These are phyloP conservation scores for Rhizoctonia solani DNA, from an alignment of 1,284 basidiomycete genomes.

Conservation along the genomic window DNA sequence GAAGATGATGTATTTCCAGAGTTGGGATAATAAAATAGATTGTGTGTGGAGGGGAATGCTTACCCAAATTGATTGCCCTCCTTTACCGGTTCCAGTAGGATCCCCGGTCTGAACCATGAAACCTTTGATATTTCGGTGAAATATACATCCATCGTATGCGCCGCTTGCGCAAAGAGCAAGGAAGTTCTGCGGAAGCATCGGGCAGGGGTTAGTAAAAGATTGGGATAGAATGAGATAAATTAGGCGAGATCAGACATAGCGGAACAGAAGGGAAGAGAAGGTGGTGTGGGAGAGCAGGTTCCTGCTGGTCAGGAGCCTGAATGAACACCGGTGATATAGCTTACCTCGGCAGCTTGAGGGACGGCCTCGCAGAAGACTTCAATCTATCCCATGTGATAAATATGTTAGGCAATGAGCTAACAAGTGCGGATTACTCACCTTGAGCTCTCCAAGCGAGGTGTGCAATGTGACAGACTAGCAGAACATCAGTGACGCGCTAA, in stretches of 20 bases:
- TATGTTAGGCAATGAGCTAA: background rate
- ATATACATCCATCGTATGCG: constrained; percentile 84
- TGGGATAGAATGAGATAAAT: too few relatives aligned
- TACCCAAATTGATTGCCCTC: constrained; percentile 79
- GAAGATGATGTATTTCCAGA: too few relatives aligned
- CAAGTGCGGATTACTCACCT: constrained; percentile 57
- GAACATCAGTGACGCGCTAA: background rate
- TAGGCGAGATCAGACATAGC: too few relatives aligned
- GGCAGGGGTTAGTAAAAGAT: too few relatives aligned
- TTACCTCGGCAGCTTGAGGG: constrained; percentile 89
- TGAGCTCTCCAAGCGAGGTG: constrained; percentile 92
- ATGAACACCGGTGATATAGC: constrained; percentile 38
- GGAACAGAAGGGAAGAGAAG: too few relatives aligned
- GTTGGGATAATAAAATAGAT: too few relatives aligned
- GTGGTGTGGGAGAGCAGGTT: too few relatives aligned
- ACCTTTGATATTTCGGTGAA: constrained; percentile 92
- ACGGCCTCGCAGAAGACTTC: constrained; percentile 97
- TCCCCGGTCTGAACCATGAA: constrained; percentile 96
- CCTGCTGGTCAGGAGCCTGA: constrained; percentile 10
- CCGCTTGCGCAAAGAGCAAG: constrained; percentile 89
- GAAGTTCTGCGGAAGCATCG: constrained; percentile 71
- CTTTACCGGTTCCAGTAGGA: constrained; percentile 79
- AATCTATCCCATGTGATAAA: constrained; percentile 58
- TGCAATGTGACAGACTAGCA: constrained; percentile 92
- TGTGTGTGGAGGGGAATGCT: background rate